Percentiles rank a stretch among this genome's conserved stretches.
Evolutionary conservation across 225 moss, liverwort and hornwort species (phyloP).

Genomic region (Ulota crispa): DNA sequence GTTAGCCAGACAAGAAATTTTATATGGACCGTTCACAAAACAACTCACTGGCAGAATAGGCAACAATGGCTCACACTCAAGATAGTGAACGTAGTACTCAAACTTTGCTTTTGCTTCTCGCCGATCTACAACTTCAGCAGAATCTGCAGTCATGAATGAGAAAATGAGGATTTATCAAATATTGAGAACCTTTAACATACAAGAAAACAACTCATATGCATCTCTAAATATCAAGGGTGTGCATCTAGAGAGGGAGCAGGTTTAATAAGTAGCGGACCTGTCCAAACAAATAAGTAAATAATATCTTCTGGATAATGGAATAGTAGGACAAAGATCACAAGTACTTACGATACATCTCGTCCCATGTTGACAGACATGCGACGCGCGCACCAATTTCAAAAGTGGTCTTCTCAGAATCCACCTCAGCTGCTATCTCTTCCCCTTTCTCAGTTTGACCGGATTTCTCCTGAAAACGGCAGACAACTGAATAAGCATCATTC

Average conservation of each 20-base stretch:
- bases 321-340: constrained; percentile 4
- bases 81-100: constrained; percentile 93
- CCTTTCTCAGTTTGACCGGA: constrained; percentile 54
- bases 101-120: constrained; percentile 70
- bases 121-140: constrained; percentile 94
- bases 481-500: constrained; percentile 6
- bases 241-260: neutral
- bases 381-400: constrained; percentile 77
- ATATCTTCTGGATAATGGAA: neutral
- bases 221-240: constrained; percentile 16
- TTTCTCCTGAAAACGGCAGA: constrained; percentile 41
- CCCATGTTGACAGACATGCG: constrained; percentile 92
- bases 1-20: neutral
- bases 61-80: constrained; percentile 75
- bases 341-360: constrained; percentile 81
- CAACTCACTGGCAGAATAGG: neutral
- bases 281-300: neutral
- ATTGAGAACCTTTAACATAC: neutral
- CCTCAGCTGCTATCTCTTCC: constrained; percentile 58
- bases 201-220: constrained; percentile 1
- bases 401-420: constrained; percentile 53
- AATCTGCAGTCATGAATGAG: constrained; percentile 58
- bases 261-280: neutral
- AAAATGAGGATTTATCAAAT: constrained; percentile 2
- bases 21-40: neutral